Evolutionary conservation across 2,329 filamentous ascomycete genomes (phyloP), one percentile per base, ranked within the genome.

Genomic region (Coniochaeta ligniaria): DNA sequence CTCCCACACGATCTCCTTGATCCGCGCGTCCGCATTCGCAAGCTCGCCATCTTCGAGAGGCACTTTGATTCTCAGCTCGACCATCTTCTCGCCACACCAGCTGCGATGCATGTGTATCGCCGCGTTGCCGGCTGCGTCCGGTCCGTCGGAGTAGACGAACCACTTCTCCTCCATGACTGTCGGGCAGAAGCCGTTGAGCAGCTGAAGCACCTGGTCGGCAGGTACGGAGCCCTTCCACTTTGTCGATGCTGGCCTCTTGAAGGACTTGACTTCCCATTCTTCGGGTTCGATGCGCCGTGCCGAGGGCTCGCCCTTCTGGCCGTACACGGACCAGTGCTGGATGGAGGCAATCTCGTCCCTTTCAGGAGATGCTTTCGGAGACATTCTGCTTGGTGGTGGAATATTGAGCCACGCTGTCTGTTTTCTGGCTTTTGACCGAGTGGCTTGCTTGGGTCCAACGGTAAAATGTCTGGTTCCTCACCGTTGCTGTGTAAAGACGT

Each of bases 121-220:
- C 14, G 45, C 45, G 45, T 54, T 31, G n/a, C 58, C 58, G 16
- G 31, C 17, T 1, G 9, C 6, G 31, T 59, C 58, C 2, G 58
- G 58, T 7, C 47, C 47, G 31, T 54, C 45, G 45, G 58, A 50
- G 58, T 55, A 59, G 31, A 59, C 26, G 24, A 59, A 55, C 58
- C 58, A 59, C 58, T 59, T 59, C n/a, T 55, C 28, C 26, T 59
- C 58, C 45, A 55, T 43, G 24, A 26, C 41, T 14, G n/a, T 11
- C 17, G 58, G 58, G 28, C 45, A 54, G 47, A 54, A 59, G 14
- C 58, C 58, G 33, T 59, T 54, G 31, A 59, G 43, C 11, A 59
- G 33, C 31, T 59, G 47, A 6, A 5, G 17, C 17, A 55, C 28
- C 14, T 54, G 33, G 8, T 43, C 3, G 17, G 28, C 26, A 1